Conservation (phyloP, 169 alveolate species). For the Babesia gibsoni region DNA sequence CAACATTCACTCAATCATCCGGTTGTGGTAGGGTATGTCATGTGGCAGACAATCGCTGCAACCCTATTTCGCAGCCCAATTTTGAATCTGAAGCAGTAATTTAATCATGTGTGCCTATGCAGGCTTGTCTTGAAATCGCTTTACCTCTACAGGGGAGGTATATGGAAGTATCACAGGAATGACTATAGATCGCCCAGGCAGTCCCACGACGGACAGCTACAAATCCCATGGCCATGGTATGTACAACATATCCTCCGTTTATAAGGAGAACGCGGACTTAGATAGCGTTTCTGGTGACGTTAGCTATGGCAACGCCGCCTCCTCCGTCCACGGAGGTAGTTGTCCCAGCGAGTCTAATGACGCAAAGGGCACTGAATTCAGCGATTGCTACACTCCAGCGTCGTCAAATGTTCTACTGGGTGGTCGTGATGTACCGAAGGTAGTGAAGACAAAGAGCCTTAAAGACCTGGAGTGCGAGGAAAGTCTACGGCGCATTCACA, state of each 20-base stretch:
- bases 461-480: conserved; percentile 58
- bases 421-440: not conserved
- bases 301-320: not conserved
- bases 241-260: not conserved
- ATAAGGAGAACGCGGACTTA: conserved; percentile 4
- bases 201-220: not conserved
- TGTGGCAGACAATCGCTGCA: too few relatives aligned
- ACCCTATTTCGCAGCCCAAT: too few relatives aligned
- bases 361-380: not conserved
- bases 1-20: too few relatives aligned
- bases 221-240: conserved; percentile 15
- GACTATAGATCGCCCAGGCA: conserved; percentile 1
- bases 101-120: too few relatives aligned
- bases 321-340: not conserved
- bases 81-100: too few relatives aligned
- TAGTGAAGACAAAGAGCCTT: conserved; percentile 8
- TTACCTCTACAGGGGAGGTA: too few relatives aligned
- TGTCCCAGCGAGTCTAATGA: not conserved
- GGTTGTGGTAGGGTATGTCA: too few relatives aligned
- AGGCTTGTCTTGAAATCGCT: too few relatives aligned
- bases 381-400: not conserved
- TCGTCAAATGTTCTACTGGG: not conserved
- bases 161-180: too few relatives aligned
- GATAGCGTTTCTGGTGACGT: not conserved
- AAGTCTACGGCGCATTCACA: conserved; percentile 40